Evolutionary conservation across 2,329 filamentous ascomycete species (phyloP), one percentile per base, ranked within the genome.

Genomic region (Calonectria pseudoreteaudii): DNA sequence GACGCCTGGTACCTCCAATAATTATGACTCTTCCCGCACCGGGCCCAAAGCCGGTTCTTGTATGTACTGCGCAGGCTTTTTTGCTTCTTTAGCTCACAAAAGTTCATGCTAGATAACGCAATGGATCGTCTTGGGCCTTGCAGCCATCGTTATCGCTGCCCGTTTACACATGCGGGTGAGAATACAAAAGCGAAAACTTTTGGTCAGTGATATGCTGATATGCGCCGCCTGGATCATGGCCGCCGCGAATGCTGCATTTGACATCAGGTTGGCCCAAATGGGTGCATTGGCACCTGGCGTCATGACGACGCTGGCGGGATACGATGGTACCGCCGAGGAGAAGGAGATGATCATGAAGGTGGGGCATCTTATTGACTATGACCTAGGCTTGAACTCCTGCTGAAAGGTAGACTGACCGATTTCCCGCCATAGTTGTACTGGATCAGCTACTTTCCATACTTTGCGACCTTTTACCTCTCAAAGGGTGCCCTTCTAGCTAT

Each of bases 401-500:
- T 18, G 9, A 31, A 31, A 1, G 26, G 8, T 9, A 70, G 75
- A 38, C 28, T 49, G 16, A 5, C 14, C 8, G 6, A 16, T 18
- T 68, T 4, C 67, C 41, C 4, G 4, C 4, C 1, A 0, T 10
- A 77, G 76, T 0, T 77, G 7, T 44, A 72, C 11, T 77, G 75
- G 75, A 50, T 76, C 18, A 68, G 58, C 18, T 41, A 49, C n/a
- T 34, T 77, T 10, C 75, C 75, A 1, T 77, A 77, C 16, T 53
- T 74, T 1, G 56, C 60, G 13, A 52, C 75, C 2, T 76, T 76
- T 9, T 77, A 77, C 11, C 34, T 75, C 7, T 74, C 74, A 34
- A 77, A 77, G 26, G 74, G 75, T 3, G 74, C 76, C 4, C 11
- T 77, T 0, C 67, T 77, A 20, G 30, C 69, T 7, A 72, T 77